Percentiles rank a stretch among this genome's conserved stretches.
phyloP scores from a whole-genome alignment of 441 rosid genomes.

The Corymbia calophylla region DNA sequence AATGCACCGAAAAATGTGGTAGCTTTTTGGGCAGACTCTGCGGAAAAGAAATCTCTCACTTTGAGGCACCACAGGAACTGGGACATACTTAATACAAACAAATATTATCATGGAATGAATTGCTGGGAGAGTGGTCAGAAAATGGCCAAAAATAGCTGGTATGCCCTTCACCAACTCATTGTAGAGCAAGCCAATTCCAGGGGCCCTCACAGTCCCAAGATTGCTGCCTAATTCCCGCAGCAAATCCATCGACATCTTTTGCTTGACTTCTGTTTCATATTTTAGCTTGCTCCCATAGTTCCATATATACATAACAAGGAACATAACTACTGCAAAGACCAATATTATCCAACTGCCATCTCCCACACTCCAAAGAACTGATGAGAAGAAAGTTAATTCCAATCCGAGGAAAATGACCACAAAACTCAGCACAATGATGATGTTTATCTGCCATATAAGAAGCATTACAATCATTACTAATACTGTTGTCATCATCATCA shows the following conservation, averaged over 20 bases:
- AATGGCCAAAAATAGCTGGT: conserved; percentile 95
- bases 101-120: conserved; percentile 95
- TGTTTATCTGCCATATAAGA: conserved; percentile 97
- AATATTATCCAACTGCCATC: conserved; percentile 98
- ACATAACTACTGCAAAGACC: conserved; percentile 81
- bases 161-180: conserved; percentile 92
- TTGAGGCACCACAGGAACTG: conserved; percentile 94
- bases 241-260: conserved; percentile 83
- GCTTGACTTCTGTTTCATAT: conserved; percentile 94
- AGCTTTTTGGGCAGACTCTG: conserved; percentile 77
- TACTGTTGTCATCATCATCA: conserved; percentile 96
- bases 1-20: conserved; percentile 95
- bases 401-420: conserved; percentile 62
- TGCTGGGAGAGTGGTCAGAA: conserved; percentile 94
- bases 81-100: conserved; percentile 91
- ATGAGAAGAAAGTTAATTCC: conserved; percentile 78
- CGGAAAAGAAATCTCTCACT: conserved; percentile 94
- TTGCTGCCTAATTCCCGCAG: conserved; percentile 87
- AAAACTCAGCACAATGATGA: conserved; percentile 61
- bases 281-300: conserved; percentile 96
- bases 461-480: conserved; percentile 94
- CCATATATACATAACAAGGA: conserved; percentile 87
- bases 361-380: conserved; percentile 64
- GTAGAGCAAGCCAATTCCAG: conserved; percentile 94
- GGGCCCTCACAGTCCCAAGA: conserved; percentile 96